Evolutionary conservation across 192 early-diverging fungal species (phyloP).

Genomic region (Geranomyces variabilis): DNA sequence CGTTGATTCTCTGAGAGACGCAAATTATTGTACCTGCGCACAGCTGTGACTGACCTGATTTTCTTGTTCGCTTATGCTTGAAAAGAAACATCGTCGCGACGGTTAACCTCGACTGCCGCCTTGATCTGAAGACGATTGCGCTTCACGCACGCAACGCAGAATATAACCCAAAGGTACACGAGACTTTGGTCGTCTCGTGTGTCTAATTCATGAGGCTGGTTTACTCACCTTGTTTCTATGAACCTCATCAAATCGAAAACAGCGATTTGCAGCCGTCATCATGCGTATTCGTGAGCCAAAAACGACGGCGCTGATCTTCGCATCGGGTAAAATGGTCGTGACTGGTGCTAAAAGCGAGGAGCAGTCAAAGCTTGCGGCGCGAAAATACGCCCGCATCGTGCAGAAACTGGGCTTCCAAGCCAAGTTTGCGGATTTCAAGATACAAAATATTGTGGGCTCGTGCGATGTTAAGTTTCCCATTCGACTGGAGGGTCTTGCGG

Average conservation of each 20-base stretch:
- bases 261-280: slow-evolving; percentile 99
- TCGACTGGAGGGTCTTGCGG: slow-evolving; percentile 94
- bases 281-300: slow-evolving; percentile 99
- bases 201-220: too few relatives aligned
- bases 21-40: neutral
- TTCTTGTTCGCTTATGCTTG: neutral
- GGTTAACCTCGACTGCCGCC: slow-evolving; percentile 94
- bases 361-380: slow-evolving; percentile 91
- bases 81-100: slow-evolving; percentile 97
- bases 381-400: slow-evolving; percentile 99
- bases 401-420: slow-evolving; percentile 98
- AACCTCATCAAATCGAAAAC: neutral
- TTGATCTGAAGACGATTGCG: slow-evolving; percentile 98
- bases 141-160: slow-evolving; percentile 99
- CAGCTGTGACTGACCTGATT: neutral
- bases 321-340: slow-evolving; percentile 99
- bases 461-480: slow-evolving; percentile 99
- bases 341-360: slow-evolving; percentile 98
- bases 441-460: slow-evolving; percentile 99
- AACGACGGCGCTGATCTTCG: slow-evolving; percentile 98
- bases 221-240: too few relatives aligned
- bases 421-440: slow-evolving; percentile 99
- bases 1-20: too few relatives aligned
- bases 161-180: slow-evolving; percentile 97
- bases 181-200: too few relatives aligned